Base-by-base conservation (phyloP, 2,329 filamentous ascomycete genomes). In the Alternaria viburni region DNA sequence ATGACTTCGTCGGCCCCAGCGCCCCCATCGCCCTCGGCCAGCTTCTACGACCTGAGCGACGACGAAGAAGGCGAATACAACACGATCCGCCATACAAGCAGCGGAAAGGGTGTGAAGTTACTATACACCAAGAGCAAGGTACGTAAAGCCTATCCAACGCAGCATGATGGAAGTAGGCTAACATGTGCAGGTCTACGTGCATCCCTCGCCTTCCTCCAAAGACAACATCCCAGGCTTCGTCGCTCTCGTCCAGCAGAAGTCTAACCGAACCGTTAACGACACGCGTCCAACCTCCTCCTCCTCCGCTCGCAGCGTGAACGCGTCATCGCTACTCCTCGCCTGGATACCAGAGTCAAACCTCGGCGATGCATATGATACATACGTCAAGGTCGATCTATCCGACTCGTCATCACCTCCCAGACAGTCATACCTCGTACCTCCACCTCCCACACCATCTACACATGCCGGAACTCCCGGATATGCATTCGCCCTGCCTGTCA, bases 51-150 rank as follows among this genome's bases (percentile, higher is more conserved):
- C 76, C 86, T 98, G 86, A 97, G 93, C 80, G 96, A 99, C 83
- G 93, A 97, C 76, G 94, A 97, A 68, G 96, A 98, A 81, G 92
- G 91, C 70, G 96, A 92, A 47, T 99, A 99, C 83, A 92, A 96
- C 79, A 98, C 93, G 17, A 93, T 99, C 74, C 91, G 93, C 5
- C 92, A 96, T 76, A 88, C 89, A 5, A 88, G 87, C 69, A 89
- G 89, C 3, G 91, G 92, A 0, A 88, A 88, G 69, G 96, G 95
- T 2, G 96, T 99, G 49, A 99, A 98, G 82, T 85, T 99, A 30
- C 85, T 99, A 13, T 97, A 91, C 75, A 95, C 93, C 19, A 99
- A 99, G 83, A 97, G 93, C 90, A 99, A 98, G 86, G 92, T 92
- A 74, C 50, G 84, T 75, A 28, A 12, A 43, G 21, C 28, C 26